phyloP scores from a whole-genome alignment of 2,329 filamentous ascomycete species.

The Drechslerella stenobrocha region DNA sequence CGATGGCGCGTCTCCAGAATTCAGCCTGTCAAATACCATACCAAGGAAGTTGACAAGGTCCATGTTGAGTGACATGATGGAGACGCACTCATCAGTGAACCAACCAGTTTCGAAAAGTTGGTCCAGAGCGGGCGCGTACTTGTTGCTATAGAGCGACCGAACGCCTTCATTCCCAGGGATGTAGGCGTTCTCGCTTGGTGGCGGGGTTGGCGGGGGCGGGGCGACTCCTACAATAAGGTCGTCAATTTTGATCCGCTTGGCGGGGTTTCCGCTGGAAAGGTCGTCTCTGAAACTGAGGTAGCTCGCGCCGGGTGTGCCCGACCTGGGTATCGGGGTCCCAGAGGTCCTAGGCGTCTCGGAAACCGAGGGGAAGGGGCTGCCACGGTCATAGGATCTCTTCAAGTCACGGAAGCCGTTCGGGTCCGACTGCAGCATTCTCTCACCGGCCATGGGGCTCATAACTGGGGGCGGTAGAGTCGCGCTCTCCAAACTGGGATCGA shows the following conservation, averaged over 20 bases:
- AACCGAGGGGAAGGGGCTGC: conserved; percentile 55
- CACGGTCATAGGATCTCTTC: conserved; percentile 54
- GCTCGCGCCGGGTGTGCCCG: conserved; percentile 50
- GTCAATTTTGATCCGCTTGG: conserved; percentile 71
- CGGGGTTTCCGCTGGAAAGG: conserved; percentile 56
- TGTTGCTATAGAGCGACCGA: conserved; percentile 71
- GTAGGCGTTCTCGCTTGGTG: conserved; percentile 57
- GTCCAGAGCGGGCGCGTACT: conserved; percentile 75
- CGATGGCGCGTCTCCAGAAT: conserved; percentile 50
- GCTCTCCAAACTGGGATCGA: conserved; percentile 69
- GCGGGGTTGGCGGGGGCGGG: conserved; percentile 63
- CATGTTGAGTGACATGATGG: conserved; percentile 59
- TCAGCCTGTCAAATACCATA: conserved; percentile 50
- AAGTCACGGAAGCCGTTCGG: conserved; percentile 50
- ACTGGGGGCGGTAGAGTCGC: conserved; percentile 54
- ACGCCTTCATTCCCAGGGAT: conserved; percentile 66
- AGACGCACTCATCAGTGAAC: conserved; percentile 66
- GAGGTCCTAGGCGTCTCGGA: conserved; percentile 59
- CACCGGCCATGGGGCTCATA: conserved; percentile 51
- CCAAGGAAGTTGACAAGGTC: conserved; percentile 51
- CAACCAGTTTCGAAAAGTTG: conserved; percentile 79
- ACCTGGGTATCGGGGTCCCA: conserved; percentile 57
- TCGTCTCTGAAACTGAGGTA: conserved; percentile 49
- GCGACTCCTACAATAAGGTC: conserved; percentile 70
- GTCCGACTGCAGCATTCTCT: conserved; percentile 49